Percentiles rank a stretch among this genome's conserved stretches.
Conservation (phyloP, 192 early-diverging fungal species). For the Coemansia sp. region DNA sequence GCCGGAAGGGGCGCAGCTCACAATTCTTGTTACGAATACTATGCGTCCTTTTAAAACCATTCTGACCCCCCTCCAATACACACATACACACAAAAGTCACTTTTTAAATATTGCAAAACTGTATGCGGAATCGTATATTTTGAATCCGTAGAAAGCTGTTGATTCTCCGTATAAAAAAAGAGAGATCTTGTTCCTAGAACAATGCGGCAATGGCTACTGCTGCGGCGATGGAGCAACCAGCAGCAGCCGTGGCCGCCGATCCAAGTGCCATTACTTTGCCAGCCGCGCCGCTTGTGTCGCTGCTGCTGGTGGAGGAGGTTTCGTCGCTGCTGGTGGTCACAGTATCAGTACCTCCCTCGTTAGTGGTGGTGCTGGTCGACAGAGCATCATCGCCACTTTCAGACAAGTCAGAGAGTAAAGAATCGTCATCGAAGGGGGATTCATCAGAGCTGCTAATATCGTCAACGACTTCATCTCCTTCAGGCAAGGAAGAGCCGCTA, state of each 20-base stretch:
- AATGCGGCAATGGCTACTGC: conserved; percentile 24
- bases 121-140: neutral
- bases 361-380: conserved; percentile 2
- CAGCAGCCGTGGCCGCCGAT: neutral
- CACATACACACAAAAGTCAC: neutral
- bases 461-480: neutral
- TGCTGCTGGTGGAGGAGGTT: neutral
- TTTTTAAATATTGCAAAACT: neutral
- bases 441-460: neutral
- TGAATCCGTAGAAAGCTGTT: neutral
- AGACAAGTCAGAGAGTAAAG: neutral
- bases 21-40: conserved; percentile 29
- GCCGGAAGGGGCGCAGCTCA: conserved; percentile 38
- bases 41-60: conserved; percentile 32
- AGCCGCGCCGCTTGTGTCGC: neutral
- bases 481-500: neutral
- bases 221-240: conserved; percentile 6
- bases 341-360: conserved; percentile 3
- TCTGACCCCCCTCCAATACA: conserved; percentile 29
- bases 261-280: neutral
- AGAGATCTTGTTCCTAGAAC: conserved; percentile 1
- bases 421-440: neutral
- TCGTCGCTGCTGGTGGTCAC: neutral
- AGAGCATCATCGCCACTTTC: neutral
- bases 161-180: neutral